phyloP scores from a whole-genome alignment of 2,329 filamentous ascomycete genomes.

The Alternaria angustiovoidea region DNA sequence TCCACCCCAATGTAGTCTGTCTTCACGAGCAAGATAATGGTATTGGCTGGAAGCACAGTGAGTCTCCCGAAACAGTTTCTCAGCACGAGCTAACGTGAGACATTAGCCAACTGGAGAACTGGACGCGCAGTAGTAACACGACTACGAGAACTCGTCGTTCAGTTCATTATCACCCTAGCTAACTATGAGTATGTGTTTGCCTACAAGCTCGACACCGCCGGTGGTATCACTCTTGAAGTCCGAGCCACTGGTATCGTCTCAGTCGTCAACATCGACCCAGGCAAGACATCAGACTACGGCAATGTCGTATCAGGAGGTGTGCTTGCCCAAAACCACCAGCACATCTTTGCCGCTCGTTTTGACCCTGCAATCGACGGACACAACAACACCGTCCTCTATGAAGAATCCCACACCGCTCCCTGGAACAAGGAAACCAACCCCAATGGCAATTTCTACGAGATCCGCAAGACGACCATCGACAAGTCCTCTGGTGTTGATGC shows the following conservation, averaged over 20 bases:
- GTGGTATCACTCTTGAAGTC: slow-evolving; percentile 67
- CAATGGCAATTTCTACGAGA: slow-evolving; percentile 67
- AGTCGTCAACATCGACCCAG: slow-evolving; percentile 66
- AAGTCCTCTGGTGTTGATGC: slow-evolving; percentile 61
- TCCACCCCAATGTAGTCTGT: slow-evolving; percentile 69
- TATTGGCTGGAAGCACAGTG: slow-evolving; percentile 55
- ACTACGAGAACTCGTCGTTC: slow-evolving; percentile 69
- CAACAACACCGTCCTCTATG: slow-evolving; percentile 62
- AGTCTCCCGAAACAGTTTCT: background rate
- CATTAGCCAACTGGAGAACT: slow-evolving; percentile 65
- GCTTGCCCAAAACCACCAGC: slow-evolving; percentile 74
- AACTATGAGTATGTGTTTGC: slow-evolving; percentile 77
- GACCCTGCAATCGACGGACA: slow-evolving; percentile 70
- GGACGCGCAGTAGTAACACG: slow-evolving; percentile 68
- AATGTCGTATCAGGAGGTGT: slow-evolving; percentile 71
- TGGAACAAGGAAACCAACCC: slow-evolving; percentile 65
- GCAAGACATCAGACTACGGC: slow-evolving; percentile 63
- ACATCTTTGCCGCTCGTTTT: slow-evolving; percentile 66
- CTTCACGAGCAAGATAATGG: slow-evolving; percentile 75
- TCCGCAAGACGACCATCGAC: slow-evolving; percentile 59
- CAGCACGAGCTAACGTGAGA: background rate
- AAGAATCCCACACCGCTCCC: slow-evolving; percentile 62
- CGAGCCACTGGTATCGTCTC: slow-evolving; percentile 73
- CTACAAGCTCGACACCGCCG: slow-evolving; percentile 70
- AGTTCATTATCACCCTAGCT: slow-evolving; percentile 72